Evolutionary conservation across 257 asterid species (phyloP).

Genomic region (Scutellaria galericulata): DNA sequence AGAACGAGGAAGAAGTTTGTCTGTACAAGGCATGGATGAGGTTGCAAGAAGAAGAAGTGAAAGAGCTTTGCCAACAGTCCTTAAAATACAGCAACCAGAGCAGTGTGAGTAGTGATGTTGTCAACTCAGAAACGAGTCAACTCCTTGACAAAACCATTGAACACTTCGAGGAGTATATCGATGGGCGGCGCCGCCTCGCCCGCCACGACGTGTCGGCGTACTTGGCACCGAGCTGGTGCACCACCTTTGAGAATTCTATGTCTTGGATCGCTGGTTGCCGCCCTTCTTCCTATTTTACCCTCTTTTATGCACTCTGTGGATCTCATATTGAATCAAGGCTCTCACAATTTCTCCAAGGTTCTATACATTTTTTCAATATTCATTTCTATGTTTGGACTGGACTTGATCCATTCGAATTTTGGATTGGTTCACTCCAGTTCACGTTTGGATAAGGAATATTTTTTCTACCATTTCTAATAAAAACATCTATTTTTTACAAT

Average conservation of each 20-base stretch:
- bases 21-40: slow-evolving; percentile 39
- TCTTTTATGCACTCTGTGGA: slow-evolving; percentile 36
- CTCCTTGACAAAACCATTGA: slow-evolving; percentile 6
- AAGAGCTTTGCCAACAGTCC: slow-evolving; percentile 23
- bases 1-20: not conserved
- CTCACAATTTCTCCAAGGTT: slow-evolving; percentile 22
- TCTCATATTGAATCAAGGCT: slow-evolving; percentile 26
- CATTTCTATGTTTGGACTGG: too few species aligned
- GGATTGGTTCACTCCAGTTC: too few species aligned
- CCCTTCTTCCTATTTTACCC: slow-evolving; percentile 35
- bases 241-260: slow-evolving; percentile 31
- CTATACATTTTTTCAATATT: too few species aligned
- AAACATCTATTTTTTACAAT: too few species aligned
- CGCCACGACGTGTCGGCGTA: slow-evolving; percentile 2
- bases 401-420: too few species aligned
- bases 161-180: slow-evolving; percentile 23
- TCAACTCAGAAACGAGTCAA: slow-evolving; percentile 1
- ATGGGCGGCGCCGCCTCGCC: slow-evolving; percentile 16
- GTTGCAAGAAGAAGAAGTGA: slow-evolving; percentile 36
- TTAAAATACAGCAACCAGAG: not conserved
- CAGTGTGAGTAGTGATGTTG: not conserved
- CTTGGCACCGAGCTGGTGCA: slow-evolving; percentile 21
- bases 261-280: slow-evolving; percentile 37
- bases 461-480: too few species aligned
- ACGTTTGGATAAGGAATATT: too few species aligned